A percentile compares a stretch with the other conserved stretches of the same genome.
Conservation (phyloP, 106 monocot species). For the Gastrodia elata region DNA sequence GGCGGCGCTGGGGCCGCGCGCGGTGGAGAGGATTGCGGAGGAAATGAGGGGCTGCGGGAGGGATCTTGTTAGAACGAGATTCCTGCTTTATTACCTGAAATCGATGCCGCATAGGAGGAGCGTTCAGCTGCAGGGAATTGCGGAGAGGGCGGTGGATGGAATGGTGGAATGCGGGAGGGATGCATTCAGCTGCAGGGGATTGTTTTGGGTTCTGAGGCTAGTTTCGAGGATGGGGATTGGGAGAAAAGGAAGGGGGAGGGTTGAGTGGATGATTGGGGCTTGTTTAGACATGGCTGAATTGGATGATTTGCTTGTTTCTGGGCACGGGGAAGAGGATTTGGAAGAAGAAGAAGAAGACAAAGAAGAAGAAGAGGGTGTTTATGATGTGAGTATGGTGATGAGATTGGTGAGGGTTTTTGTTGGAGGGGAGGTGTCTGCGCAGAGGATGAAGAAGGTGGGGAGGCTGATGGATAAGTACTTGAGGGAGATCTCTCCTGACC, state of each 20-base stretch:
- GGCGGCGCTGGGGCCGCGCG: conserved; percentile 25
- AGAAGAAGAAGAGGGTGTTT: no score
- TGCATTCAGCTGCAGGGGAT: conserved; percentile 60
- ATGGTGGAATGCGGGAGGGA: conserved; percentile 51
- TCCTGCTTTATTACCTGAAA: conserved; percentile 61
- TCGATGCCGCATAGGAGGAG: conserved; percentile 6
- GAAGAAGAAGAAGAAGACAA: no score
- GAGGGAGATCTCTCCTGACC: conserved; percentile 85
- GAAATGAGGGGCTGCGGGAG: conserved; percentile 39
- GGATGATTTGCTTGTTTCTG: conserved; percentile 82
- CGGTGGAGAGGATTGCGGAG: conserved; percentile 35
- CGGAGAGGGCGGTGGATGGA: conserved; percentile 76
- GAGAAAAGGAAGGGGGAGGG: conserved; percentile 48
- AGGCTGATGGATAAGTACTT: conserved; percentile 77
- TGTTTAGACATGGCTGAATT: conserved; percentile 67
- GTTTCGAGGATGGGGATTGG: conserved; percentile 49
- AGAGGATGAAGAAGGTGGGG: conserved; percentile 83
- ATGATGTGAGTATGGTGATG: conserved; percentile 84
- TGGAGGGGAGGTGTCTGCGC: conserved; percentile 17
- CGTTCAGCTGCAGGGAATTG: conserved; percentile 39
- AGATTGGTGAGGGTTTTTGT: conserved; percentile 79
- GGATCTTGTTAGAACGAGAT: conserved; percentile 51
- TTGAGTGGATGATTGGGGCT: conserved; percentile 74
- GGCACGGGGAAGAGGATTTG: conserved; percentile 31
- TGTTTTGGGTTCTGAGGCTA: conserved; percentile 77